Conservation (phyloP, 2,329 filamentous ascomycete genomes). For the Sclerotinia spermophila region DNA sequence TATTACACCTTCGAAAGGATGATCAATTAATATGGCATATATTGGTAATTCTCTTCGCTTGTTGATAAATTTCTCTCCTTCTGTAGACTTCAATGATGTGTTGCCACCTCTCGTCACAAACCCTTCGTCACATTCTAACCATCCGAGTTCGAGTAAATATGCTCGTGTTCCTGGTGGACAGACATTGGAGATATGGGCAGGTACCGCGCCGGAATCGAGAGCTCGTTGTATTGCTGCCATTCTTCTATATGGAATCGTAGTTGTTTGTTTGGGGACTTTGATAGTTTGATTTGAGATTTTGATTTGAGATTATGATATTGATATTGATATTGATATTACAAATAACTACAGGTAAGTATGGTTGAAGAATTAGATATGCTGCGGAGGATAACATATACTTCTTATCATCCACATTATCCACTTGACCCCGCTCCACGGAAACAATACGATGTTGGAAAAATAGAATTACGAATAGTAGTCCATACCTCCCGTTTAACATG, state of each 20-base stretch:
- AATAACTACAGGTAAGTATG: not conserved
- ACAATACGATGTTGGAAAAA: not conserved
- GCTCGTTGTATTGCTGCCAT: constrained; percentile 31
- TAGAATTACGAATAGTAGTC: not conserved
- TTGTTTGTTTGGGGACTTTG: not conserved
- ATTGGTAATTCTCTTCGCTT: constrained; percentile 30
- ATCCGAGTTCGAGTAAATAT: constrained; percentile 45
- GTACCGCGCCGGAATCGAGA: constrained; percentile 29
- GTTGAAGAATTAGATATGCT: not conserved
- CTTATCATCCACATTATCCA: not conserved
- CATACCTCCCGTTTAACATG: not conserved
- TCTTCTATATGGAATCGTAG: not conserved
- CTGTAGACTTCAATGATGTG: constrained; percentile 26
- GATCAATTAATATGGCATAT: constrained; percentile 32
- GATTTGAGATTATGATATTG: not conserved
- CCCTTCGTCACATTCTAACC: constrained; percentile 45
- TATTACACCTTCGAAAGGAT: constrained; percentile 32
- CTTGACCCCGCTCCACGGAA: not conserved
- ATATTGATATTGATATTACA: too few relatives aligned
- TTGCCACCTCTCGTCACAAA: constrained; percentile 38
- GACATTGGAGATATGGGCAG: constrained; percentile 29
- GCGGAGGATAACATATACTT: not conserved
- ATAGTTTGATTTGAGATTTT: not conserved
- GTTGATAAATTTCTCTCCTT: constrained; percentile 27
- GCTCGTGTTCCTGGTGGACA: constrained; percentile 47